Base-by-base conservation (phyloP, 2,329 filamentous ascomycete species). In the Aspergillus japonicus region DNA sequence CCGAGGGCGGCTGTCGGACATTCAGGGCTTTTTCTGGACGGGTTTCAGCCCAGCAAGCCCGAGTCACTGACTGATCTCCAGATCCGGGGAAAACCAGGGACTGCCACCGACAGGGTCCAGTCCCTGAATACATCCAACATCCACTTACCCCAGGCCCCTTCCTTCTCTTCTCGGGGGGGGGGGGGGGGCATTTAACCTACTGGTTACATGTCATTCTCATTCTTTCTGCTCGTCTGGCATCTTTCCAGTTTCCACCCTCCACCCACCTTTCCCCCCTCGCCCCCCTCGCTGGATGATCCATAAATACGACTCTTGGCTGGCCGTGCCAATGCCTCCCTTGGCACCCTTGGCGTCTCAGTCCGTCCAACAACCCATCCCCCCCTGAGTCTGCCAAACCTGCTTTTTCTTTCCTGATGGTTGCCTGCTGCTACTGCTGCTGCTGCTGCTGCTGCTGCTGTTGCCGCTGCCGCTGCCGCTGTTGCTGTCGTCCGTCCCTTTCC, bases 321-420 rank as follows among this genome's bases (percentile, higher is more conserved):
- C 29, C 44, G 53, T 55, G 53, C 53, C 53, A 55, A 55, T 44
- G 53, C 42, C 19, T 26, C 26, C 19, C 29, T 29, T 19, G 33
- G 26, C 39, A 44, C 53, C 53, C 53, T 55, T 55, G 53, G 53
- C 53, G 53, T 55, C 53, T 55, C 53, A 55, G 53, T 48, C 42
- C 26, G 53, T 47, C 42, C 39, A 44, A 44, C 39, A 44, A 19
- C n/a, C 39, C 14, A 12, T 12, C 16, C 39, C 16, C 53, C 53
- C 53, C 42, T 55, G 42, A 55, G 31, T 47, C 16, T 14, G 16
- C 29, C 53, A 44, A 55, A 19, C 39, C 53, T 33, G 31, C 53
- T 35, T 55, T 44, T 47, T 55, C 6, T 19, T 44, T 10, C 53
- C 47, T 55, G 26, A 55, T 55, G 53, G 42, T 47, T 55, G 53